Base-by-base conservation (phyloP, 305 asterid genomes). In the Solanum hybrid region DNA sequence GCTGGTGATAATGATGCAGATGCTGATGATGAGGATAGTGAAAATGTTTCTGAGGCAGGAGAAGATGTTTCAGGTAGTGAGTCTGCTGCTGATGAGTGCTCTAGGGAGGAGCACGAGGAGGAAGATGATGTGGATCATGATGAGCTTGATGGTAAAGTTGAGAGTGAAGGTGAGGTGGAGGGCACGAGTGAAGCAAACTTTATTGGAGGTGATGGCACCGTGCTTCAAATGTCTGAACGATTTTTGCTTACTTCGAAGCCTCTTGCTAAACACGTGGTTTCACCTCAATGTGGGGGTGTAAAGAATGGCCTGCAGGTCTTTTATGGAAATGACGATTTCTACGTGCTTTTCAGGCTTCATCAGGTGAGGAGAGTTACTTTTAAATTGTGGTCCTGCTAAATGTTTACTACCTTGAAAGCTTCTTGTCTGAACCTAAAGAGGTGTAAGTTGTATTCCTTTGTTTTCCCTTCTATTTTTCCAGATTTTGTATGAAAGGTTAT, bases 81-180 rank as follows among this genome's bases (percentile, higher is more conserved):
- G 82, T 98, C 98, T 73, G 98, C 98, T 60, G 99, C 97, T 79
- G 98, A 93, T 90, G 98, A 93, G 90, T 94, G 98, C 90, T 95
- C 98, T 40, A 92, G 95, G 85, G 98, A 97, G 92, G 98, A 95
- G 91, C 96, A 91, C 0, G 98, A 93, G 91, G 99, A 95, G 91
- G 98, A 94, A 93, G 99, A 94, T 85, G 98, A 94, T 87, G 98
- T 91, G 71, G 98, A 94, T 72, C 97, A 92, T 86, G 98, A 95
- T 88, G 98, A 94, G 56, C 88, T 92, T 89, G 51, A 60, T 87
- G 95, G 95, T 73, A 96, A 97, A 94, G 99, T 92, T 46, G 99
- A 95, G 94, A 95, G 98, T 92, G 99, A 97, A 93, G 99, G 97
- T 91, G 99, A 98, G 93, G 99, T 94, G 1, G 99, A 96, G 90